Percentiles rank a stretch among this genome's conserved stretches.
Conservation (phyloP, 192 early-diverging fungal species). For the Phlyctochytrium planicorne region DNA sequence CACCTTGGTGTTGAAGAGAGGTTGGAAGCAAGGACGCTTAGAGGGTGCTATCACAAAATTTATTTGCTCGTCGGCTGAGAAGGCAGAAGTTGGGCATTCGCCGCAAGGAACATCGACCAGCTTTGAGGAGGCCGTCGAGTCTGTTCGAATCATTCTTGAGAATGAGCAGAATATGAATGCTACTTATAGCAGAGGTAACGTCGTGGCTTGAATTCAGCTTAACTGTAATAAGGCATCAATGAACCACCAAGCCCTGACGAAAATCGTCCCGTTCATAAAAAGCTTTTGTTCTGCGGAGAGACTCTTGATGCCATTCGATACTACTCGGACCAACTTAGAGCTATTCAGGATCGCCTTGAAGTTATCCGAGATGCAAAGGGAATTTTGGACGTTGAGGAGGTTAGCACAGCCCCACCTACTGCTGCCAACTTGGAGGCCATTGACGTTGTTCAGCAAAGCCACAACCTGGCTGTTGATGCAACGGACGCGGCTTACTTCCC, state of each 20-base stretch:
- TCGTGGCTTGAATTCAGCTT: too few species aligned
- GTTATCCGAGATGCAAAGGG: neutral
- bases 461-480: neutral
- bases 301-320: neutral
- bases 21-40: slow-evolving; percentile 2
- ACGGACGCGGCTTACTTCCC: slow-evolving; percentile 13
- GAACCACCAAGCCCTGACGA: neutral
- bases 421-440: slow-evolving; percentile 43
- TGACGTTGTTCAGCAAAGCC: slow-evolving; percentile 41
- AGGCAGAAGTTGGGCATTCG: neutral
- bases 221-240: too few species aligned
- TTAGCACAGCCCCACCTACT: neutral
- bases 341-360: neutral
- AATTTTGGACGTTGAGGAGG: neutral
- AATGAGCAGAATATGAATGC: too few species aligned
- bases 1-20: neutral
- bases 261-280: neutral
- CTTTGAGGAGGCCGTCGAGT: neutral
- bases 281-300: slow-evolving; percentile 8
- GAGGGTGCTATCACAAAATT: slow-evolving; percentile 25
- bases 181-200: too few species aligned
- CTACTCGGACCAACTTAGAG: neutral
- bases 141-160: too few species aligned
- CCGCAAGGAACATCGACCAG: neutral
- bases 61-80: neutral